Base-by-base conservation (phyloP, 768 basidiomycete genomes). In the Symmetrospora coprosmae region DNA sequence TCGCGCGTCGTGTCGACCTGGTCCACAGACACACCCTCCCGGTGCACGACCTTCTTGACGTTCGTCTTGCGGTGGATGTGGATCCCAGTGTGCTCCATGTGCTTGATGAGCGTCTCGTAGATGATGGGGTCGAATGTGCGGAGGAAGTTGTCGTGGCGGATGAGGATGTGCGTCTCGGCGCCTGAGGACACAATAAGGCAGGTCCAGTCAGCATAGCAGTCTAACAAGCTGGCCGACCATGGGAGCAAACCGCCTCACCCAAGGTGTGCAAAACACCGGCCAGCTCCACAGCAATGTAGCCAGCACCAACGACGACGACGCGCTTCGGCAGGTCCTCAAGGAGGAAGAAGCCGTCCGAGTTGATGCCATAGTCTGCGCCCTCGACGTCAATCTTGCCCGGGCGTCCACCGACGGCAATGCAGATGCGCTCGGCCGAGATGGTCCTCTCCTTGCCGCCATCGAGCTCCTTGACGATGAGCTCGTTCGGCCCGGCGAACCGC, bases 281-380 rank as follows among this genome's bases (percentile, higher is more conserved):
- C 45, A 99, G 81, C 74, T 99, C 94, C 63, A 96, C 87, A 17
- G 90, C 90, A 66, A 99, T 97, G 72, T 99, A 99, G 1, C 94
- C 94, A 14, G 94, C 94, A 45, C 94, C 94, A 40, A 96, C 83
- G 55, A 97, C 84, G 2, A 84, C 91, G 30, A 94, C 90, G 60
- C 89, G 81, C 73, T 84, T 87, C 8, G 94, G 94, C 72, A 92
- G 89, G 50, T 84, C 79, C 65, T 81, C 81, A 43, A 99, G 80
- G 43, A 82, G 87, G 68, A 99, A 99, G 78, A 99, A 99, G 2
- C 90, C 91, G 72, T 99, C 94, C 8, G 88, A 92, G 73, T 83
- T 77, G 65, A 88, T 92, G 27, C 91, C 94, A 41, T 86, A 79
- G 37, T 82, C 82, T 8, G 91, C 90, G 37, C 94, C 94, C 28